A percentile compares a stretch with the other conserved stretches of the same genome.
Conservation (phyloP, 768 basidiomycete species). For the Leccinum olivaceopallidum region DNA sequence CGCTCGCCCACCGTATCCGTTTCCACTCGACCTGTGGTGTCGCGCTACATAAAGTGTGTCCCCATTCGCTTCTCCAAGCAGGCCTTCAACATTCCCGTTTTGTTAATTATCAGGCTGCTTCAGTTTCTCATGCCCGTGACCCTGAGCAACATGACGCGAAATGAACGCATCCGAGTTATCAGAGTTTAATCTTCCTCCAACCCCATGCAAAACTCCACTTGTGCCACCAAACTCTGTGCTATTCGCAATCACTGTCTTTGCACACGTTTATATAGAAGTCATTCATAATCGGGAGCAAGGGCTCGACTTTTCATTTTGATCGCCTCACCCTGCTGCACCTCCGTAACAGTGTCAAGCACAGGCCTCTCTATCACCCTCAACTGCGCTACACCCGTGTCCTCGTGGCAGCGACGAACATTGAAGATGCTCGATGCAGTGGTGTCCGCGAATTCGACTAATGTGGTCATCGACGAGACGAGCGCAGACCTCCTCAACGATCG, state of each 20-base stretch:
- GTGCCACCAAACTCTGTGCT: neutral
- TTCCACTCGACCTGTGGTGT: neutral
- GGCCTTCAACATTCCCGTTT: neutral
- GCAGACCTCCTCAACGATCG: constrained; percentile 22
- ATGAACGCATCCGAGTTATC: constrained; percentile 15
- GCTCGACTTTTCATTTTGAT: constrained; percentile 16
- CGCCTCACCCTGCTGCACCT: constrained; percentile 7
- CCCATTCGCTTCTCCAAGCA: neutral
- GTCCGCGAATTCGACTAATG: constrained; percentile 10
- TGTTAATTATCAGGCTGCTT: neutral
- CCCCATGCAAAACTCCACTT: constrained; percentile 10
- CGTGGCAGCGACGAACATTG: constrained; percentile 6
- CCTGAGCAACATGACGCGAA: constrained; percentile 13
- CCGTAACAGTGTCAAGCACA: constrained; percentile 5
- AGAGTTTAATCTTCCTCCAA: constrained; percentile 16
- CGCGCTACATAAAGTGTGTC: neutral
- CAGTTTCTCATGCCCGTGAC: constrained; percentile 1
- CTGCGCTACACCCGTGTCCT: constrained; percentile 6
- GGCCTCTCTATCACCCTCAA: constrained; percentile 3
- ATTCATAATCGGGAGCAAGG: constrained; percentile 16
- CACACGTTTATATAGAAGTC: constrained; percentile 28
- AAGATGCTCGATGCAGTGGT: constrained; percentile 9
- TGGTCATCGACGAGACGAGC: constrained; percentile 5
- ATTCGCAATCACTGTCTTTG: constrained; percentile 7
- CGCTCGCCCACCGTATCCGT: neutral